phyloP scores from a whole-genome alignment of 1,139 yeast genomes.

The Lodderomyces margitis region DNA sequence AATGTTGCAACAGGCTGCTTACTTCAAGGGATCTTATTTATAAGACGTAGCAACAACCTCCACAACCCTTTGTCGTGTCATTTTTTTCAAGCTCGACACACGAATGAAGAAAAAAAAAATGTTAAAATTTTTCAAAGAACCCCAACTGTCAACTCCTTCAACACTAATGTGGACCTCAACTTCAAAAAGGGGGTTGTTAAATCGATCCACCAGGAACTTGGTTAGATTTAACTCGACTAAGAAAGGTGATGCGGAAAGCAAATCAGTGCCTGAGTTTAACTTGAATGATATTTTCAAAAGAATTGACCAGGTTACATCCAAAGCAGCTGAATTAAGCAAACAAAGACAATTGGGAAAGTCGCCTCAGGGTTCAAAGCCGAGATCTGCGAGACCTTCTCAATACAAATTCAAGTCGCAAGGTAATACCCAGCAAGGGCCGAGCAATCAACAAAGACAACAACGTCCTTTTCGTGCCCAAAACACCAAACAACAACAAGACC shows the following conservation, averaged over 20 bases:
- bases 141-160: not conserved
- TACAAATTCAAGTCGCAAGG: not conserved
- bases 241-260: conserved; percentile 5
- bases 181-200: conserved; percentile 8
- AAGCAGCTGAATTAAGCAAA: conserved; percentile 8
- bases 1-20: no score
- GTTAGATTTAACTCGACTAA: conserved; percentile 12
- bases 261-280: conserved; percentile 17
- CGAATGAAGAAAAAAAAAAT: not conserved
- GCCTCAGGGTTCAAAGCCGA: not conserved
- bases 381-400: not conserved
- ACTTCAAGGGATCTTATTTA: no score
- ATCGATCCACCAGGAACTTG: conserved; percentile 5
- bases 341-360: not conserved
- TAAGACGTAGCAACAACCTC: no score
- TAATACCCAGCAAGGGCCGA: not conserved
- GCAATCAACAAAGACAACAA: conserved; percentile 1
- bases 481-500: conserved; percentile 1
- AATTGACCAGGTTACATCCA: conserved; percentile 29
- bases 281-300: conserved; percentile 35
- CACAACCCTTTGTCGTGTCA: conserved; percentile 1
- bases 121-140: conserved; percentile 6
- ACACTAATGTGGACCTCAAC: conserved; percentile 9
- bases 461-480: conserved; percentile 5
- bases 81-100: not conserved